These are phyloP conservation scores for Colletotrichum spaethianum DNA, from an alignment of 2,329 filamentous ascomycete genomes.

Conservation along the genomic window DNA sequence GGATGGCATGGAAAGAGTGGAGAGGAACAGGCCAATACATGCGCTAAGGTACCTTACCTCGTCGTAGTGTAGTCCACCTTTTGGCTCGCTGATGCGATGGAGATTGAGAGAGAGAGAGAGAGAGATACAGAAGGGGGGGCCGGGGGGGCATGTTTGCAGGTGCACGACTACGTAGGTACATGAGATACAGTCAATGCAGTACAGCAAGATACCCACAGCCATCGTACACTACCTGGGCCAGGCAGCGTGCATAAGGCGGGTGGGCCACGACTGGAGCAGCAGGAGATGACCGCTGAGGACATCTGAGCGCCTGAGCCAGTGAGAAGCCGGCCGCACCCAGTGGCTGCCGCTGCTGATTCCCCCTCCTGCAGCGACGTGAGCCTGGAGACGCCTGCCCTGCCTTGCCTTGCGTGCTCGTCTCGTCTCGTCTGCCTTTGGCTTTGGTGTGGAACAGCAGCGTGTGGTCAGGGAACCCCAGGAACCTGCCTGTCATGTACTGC, in stretches of 20 bases:
- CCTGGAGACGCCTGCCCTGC: slow-evolving; percentile 7
- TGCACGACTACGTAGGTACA: background rate
- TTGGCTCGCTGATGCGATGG: background rate
- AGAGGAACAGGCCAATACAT: slow-evolving; percentile 12
- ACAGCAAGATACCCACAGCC: no score
- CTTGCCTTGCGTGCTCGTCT: slow-evolving; percentile 10
- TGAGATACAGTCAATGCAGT: background rate
- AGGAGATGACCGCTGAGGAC: slow-evolving; percentile 41
- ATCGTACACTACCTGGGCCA: slow-evolving; percentile 3
- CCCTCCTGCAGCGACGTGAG: slow-evolving; percentile 2
- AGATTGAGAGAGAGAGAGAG: no score
- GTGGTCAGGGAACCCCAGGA: slow-evolving; percentile 18
- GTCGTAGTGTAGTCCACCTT: no score
- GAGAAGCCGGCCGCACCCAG: slow-evolving; percentile 12
- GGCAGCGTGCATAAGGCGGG: background rate
- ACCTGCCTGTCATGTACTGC: slow-evolving; percentile 31
- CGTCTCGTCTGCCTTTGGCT: no score
- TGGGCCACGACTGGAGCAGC: slow-evolving; percentile 23
- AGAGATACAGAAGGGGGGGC: no score
- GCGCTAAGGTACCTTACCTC: slow-evolving; percentile 10
- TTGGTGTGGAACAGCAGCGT: slow-evolving; percentile 6
- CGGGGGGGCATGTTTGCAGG: background rate
- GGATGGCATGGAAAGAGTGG: background rate
- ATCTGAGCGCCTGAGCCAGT: slow-evolving; percentile 22
- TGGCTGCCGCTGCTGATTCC: background rate